Base-by-base conservation (phyloP, 306 rosid genomes). In the Geum urbanum region DNA sequence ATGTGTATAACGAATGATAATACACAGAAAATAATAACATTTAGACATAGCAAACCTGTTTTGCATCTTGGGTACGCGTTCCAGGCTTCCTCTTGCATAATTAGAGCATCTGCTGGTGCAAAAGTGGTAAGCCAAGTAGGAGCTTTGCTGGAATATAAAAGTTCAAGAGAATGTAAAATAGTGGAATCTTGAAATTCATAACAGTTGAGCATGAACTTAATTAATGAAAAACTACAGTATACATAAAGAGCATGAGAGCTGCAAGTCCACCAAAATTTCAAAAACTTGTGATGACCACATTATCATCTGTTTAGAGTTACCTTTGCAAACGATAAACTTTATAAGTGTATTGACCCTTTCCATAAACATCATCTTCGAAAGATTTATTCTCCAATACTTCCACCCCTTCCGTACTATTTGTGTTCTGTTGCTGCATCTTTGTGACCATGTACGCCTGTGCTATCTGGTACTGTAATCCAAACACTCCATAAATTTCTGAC, bases 1-100 rank as follows among this genome's bases (percentile, higher is more conserved):
- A 15, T 48, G 9, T 19, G 49, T 41, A 8, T 5, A 66, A 64
- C 13, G 10, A 66, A 32, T 8, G 37, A 32, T 2, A 32, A 37
- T n/a, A 44, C 14, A 58, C 16, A 67, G 63, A 24, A 56, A 57
- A 14, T 20, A 50, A 46, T 57, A 39, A 35, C 2, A 55, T 27
- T 14, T 66, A 19, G 9, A 53, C 8, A 47, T 72, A 67, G 22
- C 76, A 51, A 63, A 82, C 86, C 83, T 82, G 86, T 78, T 69
- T 82, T 82, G 73, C 86, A 82, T 78, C 53, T 82, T 43, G 86
- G 86, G 72, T 71, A 79, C 62, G 86, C 86, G 15, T 82, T 82
- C 86, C 83, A 82, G 50, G 86, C 81, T 72, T 82, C 83, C 76
- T 82, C 86, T 78, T 78, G 78, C 79, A 82, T 69, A 56, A 82